Base-by-base conservation (phyloP, 2,329 filamentous ascomycete species). In the Fusarium clavum region DNA sequence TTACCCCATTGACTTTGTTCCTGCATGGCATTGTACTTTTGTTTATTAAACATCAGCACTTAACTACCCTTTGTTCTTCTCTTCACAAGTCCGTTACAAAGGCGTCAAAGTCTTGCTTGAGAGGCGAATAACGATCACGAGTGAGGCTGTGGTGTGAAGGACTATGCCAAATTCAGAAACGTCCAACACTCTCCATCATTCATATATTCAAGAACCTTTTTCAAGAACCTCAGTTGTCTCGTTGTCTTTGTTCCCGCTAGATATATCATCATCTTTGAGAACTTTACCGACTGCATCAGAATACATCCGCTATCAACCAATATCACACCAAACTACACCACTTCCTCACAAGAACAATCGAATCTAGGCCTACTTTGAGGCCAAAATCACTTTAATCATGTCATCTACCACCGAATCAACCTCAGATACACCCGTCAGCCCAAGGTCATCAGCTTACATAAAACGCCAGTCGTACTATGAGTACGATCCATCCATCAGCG, bases 401-500 rank as follows among this genome's bases (percentile, higher is more conserved):
- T 9, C 61, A 18, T 57, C 61, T 29, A 24, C 61, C 25, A 43
- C 29, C 18, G 47, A 53, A 22, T 61, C 62, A 25, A 55, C 55
- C 20, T 27, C 63, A 5, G 61, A 67, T 13, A 61, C 48, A n/a
- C 30, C 61, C 16, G 40, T 53, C n/a, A 56, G 51, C 29, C 63
- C 61, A 13, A 57, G 44, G 16, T 62, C 70, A 45, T 64, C 64
- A 43, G 51, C 44, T 32, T 67, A 61, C 29, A 64, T 65, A 49
- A 65, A 69, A 30, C 56, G 63, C 10, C 68, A 62, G 27, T 69
- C 73, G 6, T 52, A 63, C 3, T 73, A 66, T 18, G 76, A 77
- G 9, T 77, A 73, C 41, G 76, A 71, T 30, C 60, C 64, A 22
- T 70, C 69, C 10, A 32, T 74, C 16, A 69, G 53, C 34, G 71